phyloP scores from a whole-genome alignment of 768 basidiomycete species.

The Tricholoma furcatifolium region DNA sequence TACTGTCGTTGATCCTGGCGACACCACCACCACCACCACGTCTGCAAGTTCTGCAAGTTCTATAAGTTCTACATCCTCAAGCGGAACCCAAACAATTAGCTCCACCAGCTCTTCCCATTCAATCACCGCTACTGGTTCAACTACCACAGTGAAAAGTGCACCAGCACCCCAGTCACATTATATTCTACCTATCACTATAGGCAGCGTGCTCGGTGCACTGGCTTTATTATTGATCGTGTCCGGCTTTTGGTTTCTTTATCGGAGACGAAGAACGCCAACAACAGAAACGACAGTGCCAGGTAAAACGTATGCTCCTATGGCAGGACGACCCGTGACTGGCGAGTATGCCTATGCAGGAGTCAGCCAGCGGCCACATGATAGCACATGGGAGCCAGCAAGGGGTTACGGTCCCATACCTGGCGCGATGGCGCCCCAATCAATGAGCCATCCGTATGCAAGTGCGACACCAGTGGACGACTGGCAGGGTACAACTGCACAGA shows the following conservation, averaged over 20 bases:
- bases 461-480: conserved; percentile 3
- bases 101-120: conserved; percentile 15
- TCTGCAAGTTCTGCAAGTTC: conserved; percentile 9
- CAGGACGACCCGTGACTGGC: not conserved
- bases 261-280: conserved; percentile 24
- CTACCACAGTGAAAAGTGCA: conserved; percentile 19
- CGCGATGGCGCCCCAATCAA: conserved; percentile 8
- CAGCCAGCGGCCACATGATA: not conserved
- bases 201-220: conserved; percentile 30
- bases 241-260: conserved; percentile 28
- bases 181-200: conserved; percentile 31
- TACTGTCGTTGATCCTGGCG: conserved; percentile 20
- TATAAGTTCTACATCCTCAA: conserved; percentile 9
- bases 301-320: conserved; percentile 10
- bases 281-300: conserved; percentile 35
- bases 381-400: conserved; percentile 3
- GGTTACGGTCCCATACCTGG: conserved; percentile 5
- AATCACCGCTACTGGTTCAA: conserved; percentile 6
- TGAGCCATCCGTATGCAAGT: conserved; percentile 9
- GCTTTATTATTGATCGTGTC: conserved; percentile 26
- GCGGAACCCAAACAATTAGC: conserved; percentile 4
- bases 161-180: conserved; percentile 18
- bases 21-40: conserved; percentile 11
- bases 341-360: conserved; percentile 5
- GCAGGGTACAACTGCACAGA: conserved; percentile 18